Percentiles rank a stretch among this genome's conserved stretches.
phyloP scores from a whole-genome alignment of 2,329 filamentous ascomycete species.

The Raffaelea albimanens region DNA sequence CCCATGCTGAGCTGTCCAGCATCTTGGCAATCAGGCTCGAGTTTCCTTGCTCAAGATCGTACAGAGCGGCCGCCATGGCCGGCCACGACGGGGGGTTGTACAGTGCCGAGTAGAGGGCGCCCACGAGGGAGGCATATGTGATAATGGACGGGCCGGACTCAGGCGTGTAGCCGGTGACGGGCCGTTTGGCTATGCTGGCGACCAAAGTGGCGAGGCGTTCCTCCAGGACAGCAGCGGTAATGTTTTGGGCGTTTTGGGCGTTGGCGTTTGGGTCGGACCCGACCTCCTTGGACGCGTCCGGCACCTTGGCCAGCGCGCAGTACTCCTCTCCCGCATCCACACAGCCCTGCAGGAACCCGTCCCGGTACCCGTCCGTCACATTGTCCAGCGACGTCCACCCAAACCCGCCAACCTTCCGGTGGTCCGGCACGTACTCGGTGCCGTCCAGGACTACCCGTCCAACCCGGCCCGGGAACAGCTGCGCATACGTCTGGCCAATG shows the following conservation, averaged over 20 bases:
- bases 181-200: conserved; percentile 25
- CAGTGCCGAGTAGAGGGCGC: conserved; percentile 28
- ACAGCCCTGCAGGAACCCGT: conserved; percentile 42
- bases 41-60: conserved; percentile 34
- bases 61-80: conserved; percentile 28
- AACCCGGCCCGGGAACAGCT: conserved; percentile 38
- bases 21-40: conserved; percentile 29
- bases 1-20: conserved; percentile 22
- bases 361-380: conserved; percentile 36
- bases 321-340: conserved; percentile 34
- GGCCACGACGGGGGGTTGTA: conserved; percentile 36
- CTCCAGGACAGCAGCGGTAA: conserved; percentile 26
- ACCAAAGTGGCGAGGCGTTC: conserved; percentile 29
- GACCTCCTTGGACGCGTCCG: not conserved
- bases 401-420: conserved; percentile 35
- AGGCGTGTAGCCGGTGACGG: conserved; percentile 27
- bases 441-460: conserved; percentile 40
- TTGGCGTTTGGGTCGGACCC: not conserved
- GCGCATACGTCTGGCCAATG: conserved; percentile 41
- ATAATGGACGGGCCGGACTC: conserved; percentile 31
- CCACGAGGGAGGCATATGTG: conserved; percentile 34
- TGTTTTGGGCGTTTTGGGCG: conserved; percentile 15
- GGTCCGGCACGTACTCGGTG: conserved; percentile 35
- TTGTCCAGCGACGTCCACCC: conserved; percentile 39
- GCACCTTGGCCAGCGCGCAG: conserved; percentile 29